A percentile compares a stretch with the other conserved stretches of the same genome.
Conservation (phyloP, 2,329 filamentous ascomycete species). For the Fusarium xylarioides region DNA sequence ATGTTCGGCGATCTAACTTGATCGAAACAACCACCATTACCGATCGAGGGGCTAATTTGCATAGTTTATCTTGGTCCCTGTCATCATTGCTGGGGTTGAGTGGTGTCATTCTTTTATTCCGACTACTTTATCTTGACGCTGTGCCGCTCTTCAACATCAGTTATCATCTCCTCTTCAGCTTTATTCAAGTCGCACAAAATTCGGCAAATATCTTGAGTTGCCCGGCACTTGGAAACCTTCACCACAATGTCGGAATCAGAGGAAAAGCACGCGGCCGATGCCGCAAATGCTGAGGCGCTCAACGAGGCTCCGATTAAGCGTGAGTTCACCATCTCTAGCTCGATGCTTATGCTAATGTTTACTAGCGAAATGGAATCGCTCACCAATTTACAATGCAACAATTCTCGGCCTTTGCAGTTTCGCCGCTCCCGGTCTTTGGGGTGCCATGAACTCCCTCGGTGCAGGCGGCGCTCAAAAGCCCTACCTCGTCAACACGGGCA, state of each 20-base stretch:
- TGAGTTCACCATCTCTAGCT: neutral
- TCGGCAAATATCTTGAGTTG: neutral
- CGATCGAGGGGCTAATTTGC: neutral
- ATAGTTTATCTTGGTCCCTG: neutral
- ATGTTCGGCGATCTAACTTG: neutral
- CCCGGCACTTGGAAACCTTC: neutral
- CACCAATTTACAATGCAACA: constrained; percentile 43
- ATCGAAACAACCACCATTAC: neutral
- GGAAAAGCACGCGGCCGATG: neutral
- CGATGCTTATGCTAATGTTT: neutral
- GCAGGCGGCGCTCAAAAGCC: constrained; percentile 65
- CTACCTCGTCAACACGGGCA: constrained; percentile 69
- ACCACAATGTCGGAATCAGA: constrained; percentile 4
- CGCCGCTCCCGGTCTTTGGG: constrained; percentile 42
- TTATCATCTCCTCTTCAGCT: neutral
- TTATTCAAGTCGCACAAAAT: neutral
- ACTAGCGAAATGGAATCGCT: constrained; percentile 39
- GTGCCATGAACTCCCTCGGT: constrained; percentile 43
- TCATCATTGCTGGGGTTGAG: constrained; percentile 2
- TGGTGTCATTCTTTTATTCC: neutral
- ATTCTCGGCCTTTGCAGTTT: constrained; percentile 44
- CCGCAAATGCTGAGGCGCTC: neutral
- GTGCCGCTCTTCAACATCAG: neutral
- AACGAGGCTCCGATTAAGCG: neutral
- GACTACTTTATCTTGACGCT: neutral